Percentiles rank a stretch among this genome's conserved stretches.
phyloP scores from a whole-genome alignment of 2,329 filamentous ascomycete species.

The Penicillium sp. region DNA sequence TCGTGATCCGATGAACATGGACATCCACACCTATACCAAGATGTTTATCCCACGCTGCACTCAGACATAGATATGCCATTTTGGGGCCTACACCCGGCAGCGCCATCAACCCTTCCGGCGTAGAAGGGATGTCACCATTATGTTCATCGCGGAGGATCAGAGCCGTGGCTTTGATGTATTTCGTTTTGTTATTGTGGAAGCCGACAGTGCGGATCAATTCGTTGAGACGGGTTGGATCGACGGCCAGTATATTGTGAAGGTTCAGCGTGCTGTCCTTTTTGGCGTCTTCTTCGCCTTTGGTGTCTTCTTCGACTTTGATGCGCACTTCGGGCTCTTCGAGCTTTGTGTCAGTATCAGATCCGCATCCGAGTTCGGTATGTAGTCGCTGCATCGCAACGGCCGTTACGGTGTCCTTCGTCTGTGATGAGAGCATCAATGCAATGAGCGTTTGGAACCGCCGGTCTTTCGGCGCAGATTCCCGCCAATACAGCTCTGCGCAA shows the following conservation, averaged over 20 bases:
- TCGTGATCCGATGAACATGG: constrained; percentile 92
- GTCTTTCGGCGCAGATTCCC: constrained; percentile 50
- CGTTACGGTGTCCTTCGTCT: constrained; percentile 92
- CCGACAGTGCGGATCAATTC: constrained; percentile 80
- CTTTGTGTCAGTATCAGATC: constrained; percentile 13
- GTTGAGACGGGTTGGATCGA: constrained; percentile 68
- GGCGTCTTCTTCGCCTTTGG: constrained; percentile 28
- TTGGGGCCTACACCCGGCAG: constrained; percentile 90
- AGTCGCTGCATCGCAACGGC: constrained; percentile 79
- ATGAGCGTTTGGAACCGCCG: constrained; percentile 84
- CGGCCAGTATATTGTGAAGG: constrained; percentile 74
- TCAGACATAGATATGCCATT: constrained; percentile 89
- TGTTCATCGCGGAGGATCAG: constrained; percentile 71
- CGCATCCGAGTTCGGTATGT: constrained; percentile 67
- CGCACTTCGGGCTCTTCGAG: constrained; percentile 14
- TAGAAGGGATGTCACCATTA: constrained; percentile 76
- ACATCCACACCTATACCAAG: constrained; percentile 91
- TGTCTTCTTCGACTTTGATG: constrained; percentile 26
- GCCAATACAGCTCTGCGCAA: constrained; percentile 62
- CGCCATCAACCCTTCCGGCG: constrained; percentile 71
- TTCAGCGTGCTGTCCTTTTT: constrained; percentile 58
- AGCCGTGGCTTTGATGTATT: constrained; percentile 75
- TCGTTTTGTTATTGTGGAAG: constrained; percentile 94
- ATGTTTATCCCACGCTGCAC: constrained; percentile 69
- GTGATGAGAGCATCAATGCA: constrained; percentile 85